Base-by-base conservation (phyloP, 805 yeast species). In the Pichia cephalocereana region DNA sequence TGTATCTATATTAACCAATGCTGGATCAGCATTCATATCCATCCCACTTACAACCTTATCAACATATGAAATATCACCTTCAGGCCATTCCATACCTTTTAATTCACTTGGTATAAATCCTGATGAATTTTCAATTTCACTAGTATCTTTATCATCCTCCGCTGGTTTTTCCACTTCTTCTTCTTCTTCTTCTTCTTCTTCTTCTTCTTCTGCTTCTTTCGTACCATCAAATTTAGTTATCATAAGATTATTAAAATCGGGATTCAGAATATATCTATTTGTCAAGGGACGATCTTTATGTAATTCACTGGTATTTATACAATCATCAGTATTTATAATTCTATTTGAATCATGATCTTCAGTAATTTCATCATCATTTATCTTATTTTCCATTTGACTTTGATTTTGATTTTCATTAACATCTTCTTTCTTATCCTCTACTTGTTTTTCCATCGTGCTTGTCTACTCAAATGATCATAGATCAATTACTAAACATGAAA, bases 41-140 rank as follows among this genome's bases (percentile, higher is more conserved):
- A 14, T 15, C 4, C 23, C 44, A 15, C 32, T 32, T 1, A 37
- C 40, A 23, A 42, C 47, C 32, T 49, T 14, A 30, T 37, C 40
- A 6, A 40, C 40, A 34, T 19, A 44, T 2, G 39, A 38, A 7
- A 27, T 40, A 27, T 40, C 48, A 38, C 40, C 39, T 4, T 56
- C 62, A 15, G 37, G 37, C 67, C 67, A 63, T 26, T 52, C 48
- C 36, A 61, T 58, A 37, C 49, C 59, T 37, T 47, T 52, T 19
- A 63, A 42, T 19, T 60, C 52, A 19, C 56, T 55, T 1, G 67
- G 67, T 10, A 34, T 34, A 14, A 15, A 14, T 12, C 8, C 37
- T 34, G 17, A 34, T 14, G 37, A 15, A 34, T 12, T 5, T 34
- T 34, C 37, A 30, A 11, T 15, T 14, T 34, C 37, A 34, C 37